These are phyloP conservation scores for Orbilia quercus DNA, from an alignment of 2,329 filamentous ascomycete species.

Conservation along the genomic window DNA sequence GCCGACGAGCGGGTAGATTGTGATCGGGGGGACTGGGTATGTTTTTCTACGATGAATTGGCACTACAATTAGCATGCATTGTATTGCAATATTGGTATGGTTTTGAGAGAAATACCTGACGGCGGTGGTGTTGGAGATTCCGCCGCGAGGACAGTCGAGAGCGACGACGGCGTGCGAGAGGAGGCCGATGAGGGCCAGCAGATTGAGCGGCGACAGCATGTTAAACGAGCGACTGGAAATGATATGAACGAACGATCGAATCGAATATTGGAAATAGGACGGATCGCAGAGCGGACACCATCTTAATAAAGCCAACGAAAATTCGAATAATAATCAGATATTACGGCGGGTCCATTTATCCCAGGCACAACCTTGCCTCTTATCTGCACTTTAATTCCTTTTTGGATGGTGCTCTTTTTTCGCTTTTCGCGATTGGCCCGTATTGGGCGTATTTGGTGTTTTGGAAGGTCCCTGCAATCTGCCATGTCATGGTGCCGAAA, in stretches of 20 bases:
- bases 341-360: constrained; percentile 3
- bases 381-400: neutral
- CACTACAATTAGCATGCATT: neutral
- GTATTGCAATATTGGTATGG: too few relatives aligned
- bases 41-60: constrained; percentile 31
- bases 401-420: neutral
- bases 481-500: constrained; percentile 3
- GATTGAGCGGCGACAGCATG: constrained; percentile 22
- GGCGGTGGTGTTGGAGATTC: constrained; percentile 48
- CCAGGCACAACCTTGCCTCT: neutral
- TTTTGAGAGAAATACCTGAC: too few relatives aligned
- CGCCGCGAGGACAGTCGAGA: constrained; percentile 45
- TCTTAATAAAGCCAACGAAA: constrained; percentile 38
- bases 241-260: too few relatives aligned
- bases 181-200: constrained; percentile 21
- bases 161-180: constrained; percentile 28
- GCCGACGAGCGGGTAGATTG: constrained; percentile 49
- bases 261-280: constrained; percentile 9
- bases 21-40: constrained; percentile 45
- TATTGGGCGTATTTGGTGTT: too few relatives aligned
- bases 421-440: constrained; percentile 9
- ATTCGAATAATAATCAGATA: too few relatives aligned
- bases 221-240: constrained; percentile 15
- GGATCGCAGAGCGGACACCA: constrained; percentile 1
- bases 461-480: neutral